These are phyloP conservation scores for Phytomonas serpens DNA, from an alignment of 208 protist species.

Conservation along the genomic window DNA sequence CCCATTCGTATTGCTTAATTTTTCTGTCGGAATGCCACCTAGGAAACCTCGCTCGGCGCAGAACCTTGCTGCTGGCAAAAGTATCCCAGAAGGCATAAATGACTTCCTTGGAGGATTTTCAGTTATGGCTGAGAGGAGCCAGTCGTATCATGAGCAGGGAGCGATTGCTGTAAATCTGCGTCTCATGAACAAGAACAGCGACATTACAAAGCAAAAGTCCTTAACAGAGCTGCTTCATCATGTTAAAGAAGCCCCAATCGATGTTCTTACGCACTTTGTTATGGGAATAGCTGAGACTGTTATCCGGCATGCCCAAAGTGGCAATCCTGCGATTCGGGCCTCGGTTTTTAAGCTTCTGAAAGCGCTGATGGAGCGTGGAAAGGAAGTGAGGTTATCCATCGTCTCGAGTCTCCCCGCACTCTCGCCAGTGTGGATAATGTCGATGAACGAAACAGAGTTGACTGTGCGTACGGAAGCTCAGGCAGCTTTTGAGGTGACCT, in stretches of 20 bases:
- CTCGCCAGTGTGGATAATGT: constrained; percentile 55
- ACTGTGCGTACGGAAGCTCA: constrained; percentile 38
- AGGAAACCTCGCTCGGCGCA: background rate
- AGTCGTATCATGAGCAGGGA: background rate
- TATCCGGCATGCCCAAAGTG: constrained; percentile 51
- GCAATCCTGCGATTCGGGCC: constrained; percentile 52
- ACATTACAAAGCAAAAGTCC: constrained; percentile 82
- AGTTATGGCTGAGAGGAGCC: background rate
- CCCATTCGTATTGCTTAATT: background rate
- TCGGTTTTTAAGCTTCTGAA: constrained; percentile 46
- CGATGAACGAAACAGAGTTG: constrained; percentile 76
- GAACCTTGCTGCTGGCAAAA: background rate
- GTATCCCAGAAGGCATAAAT: background rate
- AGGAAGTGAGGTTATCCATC: constrained; percentile 36
- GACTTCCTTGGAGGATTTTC: constrained; percentile 1
- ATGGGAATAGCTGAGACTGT: constrained; percentile 45
- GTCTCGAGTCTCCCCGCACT: constrained; percentile 38
- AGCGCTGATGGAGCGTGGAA: constrained; percentile 34
- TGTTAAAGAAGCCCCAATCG: constrained; percentile 15
- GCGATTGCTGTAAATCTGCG: constrained; percentile 14
- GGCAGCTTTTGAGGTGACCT: constrained; percentile 57
- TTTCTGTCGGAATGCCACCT: background rate
- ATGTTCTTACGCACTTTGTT: constrained; percentile 38
- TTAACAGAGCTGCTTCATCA: constrained; percentile 46
- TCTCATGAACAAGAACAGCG: constrained; percentile 71